Conservation (phyloP, 225 moss, liverwort and hornwort species). For the Pleurozium schreberi region DNA sequence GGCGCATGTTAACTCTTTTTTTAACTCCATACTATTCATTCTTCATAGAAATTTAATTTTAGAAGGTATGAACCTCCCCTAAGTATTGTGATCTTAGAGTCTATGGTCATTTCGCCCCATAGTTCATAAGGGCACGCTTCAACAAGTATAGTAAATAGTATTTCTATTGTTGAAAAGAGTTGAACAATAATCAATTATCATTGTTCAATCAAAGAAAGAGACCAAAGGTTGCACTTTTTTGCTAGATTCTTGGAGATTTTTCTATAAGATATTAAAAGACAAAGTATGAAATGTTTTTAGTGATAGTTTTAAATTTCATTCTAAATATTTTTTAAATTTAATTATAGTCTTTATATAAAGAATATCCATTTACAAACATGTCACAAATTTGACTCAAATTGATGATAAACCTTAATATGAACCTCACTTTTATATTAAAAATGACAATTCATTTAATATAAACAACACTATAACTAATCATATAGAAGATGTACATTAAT, state of each 20-base stretch:
- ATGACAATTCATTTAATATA: not conserved
- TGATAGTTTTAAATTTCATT: not conserved
- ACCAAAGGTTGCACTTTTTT: not conserved
- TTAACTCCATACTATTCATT: not conserved
- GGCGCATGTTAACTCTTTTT: not conserved
- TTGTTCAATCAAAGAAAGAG: not conserved
- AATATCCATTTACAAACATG: not conserved
- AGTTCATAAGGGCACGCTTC: accelerated
- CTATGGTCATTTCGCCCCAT: not conserved
- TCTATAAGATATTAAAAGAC: not conserved
- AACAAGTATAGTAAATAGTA: too few relatives aligned
- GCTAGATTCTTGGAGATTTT: not conserved
- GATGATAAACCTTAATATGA: not conserved
- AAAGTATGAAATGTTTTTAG: conserved; percentile 12
- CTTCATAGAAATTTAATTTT: not conserved
- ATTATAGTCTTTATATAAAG: not conserved
- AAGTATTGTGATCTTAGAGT: too few relatives aligned
- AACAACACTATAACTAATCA: not conserved
- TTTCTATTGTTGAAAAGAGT: too few relatives aligned
- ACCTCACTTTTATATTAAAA: not conserved
- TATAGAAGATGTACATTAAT: too few relatives aligned
- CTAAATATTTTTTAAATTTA: not conserved
- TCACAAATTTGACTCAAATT: not conserved
- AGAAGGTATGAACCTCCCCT: not conserved
- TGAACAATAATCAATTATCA: not conserved